These are phyloP conservation scores for Nothophaeocryptopus gaeumannii DNA, from an alignment of 2,329 filamentous ascomycete genomes.

Conservation along the genomic window DNA sequence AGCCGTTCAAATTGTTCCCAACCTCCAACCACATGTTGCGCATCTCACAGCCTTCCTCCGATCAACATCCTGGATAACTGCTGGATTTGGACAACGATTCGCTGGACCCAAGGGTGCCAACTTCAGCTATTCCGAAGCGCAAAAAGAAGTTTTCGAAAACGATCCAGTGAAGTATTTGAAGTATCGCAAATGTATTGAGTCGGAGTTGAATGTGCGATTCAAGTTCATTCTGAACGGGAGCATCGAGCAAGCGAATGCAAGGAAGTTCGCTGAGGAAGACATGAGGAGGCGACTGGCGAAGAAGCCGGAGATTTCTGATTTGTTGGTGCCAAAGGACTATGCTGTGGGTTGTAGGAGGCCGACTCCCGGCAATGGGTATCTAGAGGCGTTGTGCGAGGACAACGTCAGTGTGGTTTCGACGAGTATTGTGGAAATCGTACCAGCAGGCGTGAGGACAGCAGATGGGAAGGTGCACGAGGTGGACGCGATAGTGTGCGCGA, in stretches of 20 bases:
- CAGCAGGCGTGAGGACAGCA: conserved; percentile 26
- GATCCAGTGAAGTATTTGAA: conserved; percentile 44
- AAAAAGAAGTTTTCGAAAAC: conserved; percentile 36
- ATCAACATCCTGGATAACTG: conserved; percentile 4
- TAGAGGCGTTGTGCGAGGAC: conserved; percentile 38
- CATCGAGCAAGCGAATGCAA: conserved; percentile 41
- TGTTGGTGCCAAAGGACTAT: conserved; percentile 46
- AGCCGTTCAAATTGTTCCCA: conserved; percentile 47
- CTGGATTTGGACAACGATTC: conserved; percentile 42
- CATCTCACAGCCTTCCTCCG: background rate
- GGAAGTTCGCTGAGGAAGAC: conserved; percentile 36
- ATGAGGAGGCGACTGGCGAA: conserved; percentile 40
- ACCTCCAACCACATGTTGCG: background rate
- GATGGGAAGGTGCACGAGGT: conserved; percentile 27
- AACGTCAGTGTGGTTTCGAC: conserved; percentile 34
- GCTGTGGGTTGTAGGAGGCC: conserved; percentile 60
- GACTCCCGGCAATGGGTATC: conserved; percentile 45
- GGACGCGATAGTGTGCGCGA: conserved; percentile 37
- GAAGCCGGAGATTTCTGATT: conserved; percentile 38
- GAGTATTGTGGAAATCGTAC: conserved; percentile 23
- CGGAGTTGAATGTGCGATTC: conserved; percentile 52
- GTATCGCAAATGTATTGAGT: conserved; percentile 47
- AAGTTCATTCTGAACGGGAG: conserved; percentile 51
- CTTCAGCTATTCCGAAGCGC: conserved; percentile 44
- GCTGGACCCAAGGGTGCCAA: conserved; percentile 47